Conservation (phyloP, 2,329 filamentous ascomycete genomes). For the Epicoccum nigrum region DNA sequence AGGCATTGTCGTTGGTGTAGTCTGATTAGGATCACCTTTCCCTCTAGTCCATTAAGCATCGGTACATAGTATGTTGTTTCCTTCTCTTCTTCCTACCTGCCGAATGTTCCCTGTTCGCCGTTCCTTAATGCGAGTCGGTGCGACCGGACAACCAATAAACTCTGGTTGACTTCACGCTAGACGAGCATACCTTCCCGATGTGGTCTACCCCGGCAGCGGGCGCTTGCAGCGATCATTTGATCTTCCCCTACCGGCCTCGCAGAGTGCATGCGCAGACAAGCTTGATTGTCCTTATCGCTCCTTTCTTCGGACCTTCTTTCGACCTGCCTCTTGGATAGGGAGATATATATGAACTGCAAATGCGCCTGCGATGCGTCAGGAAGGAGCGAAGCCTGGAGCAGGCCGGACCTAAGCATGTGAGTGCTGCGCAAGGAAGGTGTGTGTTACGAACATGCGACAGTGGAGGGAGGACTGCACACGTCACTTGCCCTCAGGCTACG, state of each 20-base stretch:
- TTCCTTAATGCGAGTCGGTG: conserved; percentile 8
- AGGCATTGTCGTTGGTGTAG: neutral
- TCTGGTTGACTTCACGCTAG: conserved; percentile 3
- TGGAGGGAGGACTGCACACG: conserved; percentile 1
- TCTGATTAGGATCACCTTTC: conserved; percentile 6
- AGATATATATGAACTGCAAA: conserved; percentile 10
- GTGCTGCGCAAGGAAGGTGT: conserved; percentile 7
- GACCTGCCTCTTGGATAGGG: conserved; percentile 12
- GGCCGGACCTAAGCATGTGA: conserved; percentile 1
- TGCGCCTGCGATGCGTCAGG: conserved; percentile 7
- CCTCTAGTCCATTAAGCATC: conserved; percentile 6
- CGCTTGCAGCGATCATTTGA: conserved; percentile 20
- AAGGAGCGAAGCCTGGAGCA: conserved; percentile 9
- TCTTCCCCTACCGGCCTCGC: conserved; percentile 8
- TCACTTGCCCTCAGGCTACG: neutral
- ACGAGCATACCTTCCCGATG: conserved; percentile 13
- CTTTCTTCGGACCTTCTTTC: conserved; percentile 6
- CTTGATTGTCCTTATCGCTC: conserved; percentile 15
- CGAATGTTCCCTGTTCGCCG: conserved; percentile 18
- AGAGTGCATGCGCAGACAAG: neutral
- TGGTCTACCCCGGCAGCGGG: conserved; percentile 9
- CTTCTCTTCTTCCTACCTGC: conserved; percentile 14
- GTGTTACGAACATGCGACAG: conserved; percentile 2
- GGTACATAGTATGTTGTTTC: conserved; percentile 6
- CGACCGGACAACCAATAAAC: conserved; percentile 6